A percentile compares a stretch with the other conserved stretches of the same genome.
phyloP scores from a whole-genome alignment of 1,284 basidiomycete genomes.

The Dichomitus squalens region DNA sequence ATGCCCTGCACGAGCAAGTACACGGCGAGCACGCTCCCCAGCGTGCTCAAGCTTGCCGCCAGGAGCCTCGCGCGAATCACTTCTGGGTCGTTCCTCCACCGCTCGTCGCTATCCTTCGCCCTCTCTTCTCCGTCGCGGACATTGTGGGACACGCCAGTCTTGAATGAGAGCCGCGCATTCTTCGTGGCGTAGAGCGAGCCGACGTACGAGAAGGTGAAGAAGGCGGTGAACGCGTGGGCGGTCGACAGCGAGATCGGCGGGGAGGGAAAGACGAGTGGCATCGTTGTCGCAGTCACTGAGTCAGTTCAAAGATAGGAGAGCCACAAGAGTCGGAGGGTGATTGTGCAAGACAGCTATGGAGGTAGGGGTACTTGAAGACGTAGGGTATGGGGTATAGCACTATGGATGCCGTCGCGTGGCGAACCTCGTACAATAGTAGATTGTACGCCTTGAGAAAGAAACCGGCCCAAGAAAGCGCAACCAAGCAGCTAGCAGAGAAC shows the following conservation, averaged over 20 bases:
- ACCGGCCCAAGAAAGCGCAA: neutral
- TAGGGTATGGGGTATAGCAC: neutral
- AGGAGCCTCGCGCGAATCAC: slow-evolving; percentile 71
- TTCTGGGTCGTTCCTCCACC: slow-evolving; percentile 72
- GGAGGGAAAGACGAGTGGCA: slow-evolving; percentile 25
- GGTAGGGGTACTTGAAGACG: neutral
- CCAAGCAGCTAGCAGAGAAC: neutral
- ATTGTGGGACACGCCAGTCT: slow-evolving; percentile 1
- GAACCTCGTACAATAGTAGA: neutral
- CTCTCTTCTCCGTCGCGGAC: slow-evolving; percentile 24
- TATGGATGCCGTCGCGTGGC: neutral
- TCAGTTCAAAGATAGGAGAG: neutral
- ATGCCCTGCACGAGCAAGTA: slow-evolving; percentile 40
- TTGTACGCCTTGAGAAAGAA: neutral
- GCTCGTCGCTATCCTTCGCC: slow-evolving; percentile 34
- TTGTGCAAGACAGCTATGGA: neutral
- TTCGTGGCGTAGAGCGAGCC: slow-evolving; percentile 35
- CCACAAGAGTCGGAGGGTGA: neutral
- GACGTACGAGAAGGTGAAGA: slow-evolving; percentile 35
- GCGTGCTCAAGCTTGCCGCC: slow-evolving; percentile 60
- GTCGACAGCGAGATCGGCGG: slow-evolving; percentile 30
- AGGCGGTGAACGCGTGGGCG: slow-evolving; percentile 31
- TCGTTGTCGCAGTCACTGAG: neutral
- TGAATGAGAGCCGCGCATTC: slow-evolving; percentile 31
- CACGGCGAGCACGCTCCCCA: slow-evolving; percentile 51